phyloP scores from a whole-genome alignment of 495 filamentous ascomycete species.

The Recurvomyces mirabilis region DNA sequence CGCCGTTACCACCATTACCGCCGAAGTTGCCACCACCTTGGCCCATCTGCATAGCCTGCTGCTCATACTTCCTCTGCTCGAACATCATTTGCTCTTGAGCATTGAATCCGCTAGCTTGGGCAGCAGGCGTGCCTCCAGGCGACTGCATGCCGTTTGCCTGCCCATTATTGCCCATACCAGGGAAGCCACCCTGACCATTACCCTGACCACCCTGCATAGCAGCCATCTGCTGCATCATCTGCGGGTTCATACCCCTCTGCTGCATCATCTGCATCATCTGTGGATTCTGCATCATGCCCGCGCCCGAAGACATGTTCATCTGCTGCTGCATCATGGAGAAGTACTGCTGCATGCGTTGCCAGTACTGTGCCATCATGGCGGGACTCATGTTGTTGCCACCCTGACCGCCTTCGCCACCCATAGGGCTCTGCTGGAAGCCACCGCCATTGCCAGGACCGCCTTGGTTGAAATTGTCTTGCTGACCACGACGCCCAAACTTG shows the following conservation, averaged over 20 bases:
- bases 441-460: conserved; percentile 34
- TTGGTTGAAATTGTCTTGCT: conserved; percentile 22
- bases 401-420: conserved; percentile 2
- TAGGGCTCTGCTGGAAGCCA: conserved; percentile 28
- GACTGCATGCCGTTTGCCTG: not conserved
- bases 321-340: conserved; percentile 87
- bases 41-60: conserved; percentile 35
- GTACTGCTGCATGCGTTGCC: conserved; percentile 95
- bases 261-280: conserved; percentile 24
- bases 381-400: conserved; percentile 60
- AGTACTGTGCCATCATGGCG: conserved; percentile 95
- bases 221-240: conserved; percentile 79
- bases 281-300: conserved; percentile 23
- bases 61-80: conserved; percentile 73
- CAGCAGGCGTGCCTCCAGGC: conserved; percentile 10
- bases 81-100: conserved; percentile 69
- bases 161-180: conserved; percentile 1
- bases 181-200: conserved; percentile 9
- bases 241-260: conserved; percentile 39
- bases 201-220: conserved; percentile 22
- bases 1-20: conserved; percentile 32
- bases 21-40: not conserved
- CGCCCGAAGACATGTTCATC: conserved; percentile 38
- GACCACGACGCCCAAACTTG: conserved; percentile 34
- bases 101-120: conserved; percentile 32